Percentiles rank a stretch among this genome's conserved stretches.
These are phyloP conservation scores for Colletotrichum sp. DNA, from an alignment of 2,329 filamentous ascomycete species.

Conservation along the genomic window DNA sequence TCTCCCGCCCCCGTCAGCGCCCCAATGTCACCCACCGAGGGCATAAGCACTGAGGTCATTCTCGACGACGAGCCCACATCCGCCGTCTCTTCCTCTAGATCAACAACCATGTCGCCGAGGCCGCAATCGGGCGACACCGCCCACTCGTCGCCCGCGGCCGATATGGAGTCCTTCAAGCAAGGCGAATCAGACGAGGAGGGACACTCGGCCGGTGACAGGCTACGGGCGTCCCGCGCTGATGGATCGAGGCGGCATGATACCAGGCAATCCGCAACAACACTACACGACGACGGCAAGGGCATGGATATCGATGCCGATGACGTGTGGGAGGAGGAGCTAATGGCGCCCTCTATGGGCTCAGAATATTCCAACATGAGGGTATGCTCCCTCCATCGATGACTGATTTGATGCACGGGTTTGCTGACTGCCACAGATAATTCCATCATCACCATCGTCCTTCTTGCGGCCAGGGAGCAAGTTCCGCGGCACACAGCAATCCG, in stretches of 20 bases:
- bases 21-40: slow-evolving; percentile 8
- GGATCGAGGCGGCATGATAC: not conserved
- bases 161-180: slow-evolving; percentile 40
- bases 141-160: slow-evolving; percentile 37
- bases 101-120: slow-evolving; percentile 49
- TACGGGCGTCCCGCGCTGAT: not conserved
- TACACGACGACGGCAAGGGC: slow-evolving; percentile 22
- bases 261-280: not conserved
- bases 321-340: slow-evolving; percentile 31
- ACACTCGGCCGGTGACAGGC: not conserved
- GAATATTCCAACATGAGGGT: slow-evolving; percentile 42
- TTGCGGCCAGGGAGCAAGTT: slow-evolving; percentile 89
- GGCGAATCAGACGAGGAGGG: slow-evolving; percentile 43
- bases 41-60: slow-evolving; percentile 22
- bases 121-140: slow-evolving; percentile 39
- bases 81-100: slow-evolving; percentile 38
- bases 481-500: slow-evolving; percentile 88
- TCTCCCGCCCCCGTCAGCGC: slow-evolving; percentile 27
- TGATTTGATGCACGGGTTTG: not conserved
- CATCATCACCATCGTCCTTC: slow-evolving; percentile 83
- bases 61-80: slow-evolving; percentile 26
- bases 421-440: slow-evolving; percentile 61
- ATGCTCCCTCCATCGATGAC: slow-evolving; percentile 16
- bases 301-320: slow-evolving; percentile 26
- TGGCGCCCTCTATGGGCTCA: slow-evolving; percentile 41